These are phyloP conservation scores for Fusarium lyarnte DNA, from an alignment of 2,329 filamentous ascomycete species.

Conservation along the genomic window DNA sequence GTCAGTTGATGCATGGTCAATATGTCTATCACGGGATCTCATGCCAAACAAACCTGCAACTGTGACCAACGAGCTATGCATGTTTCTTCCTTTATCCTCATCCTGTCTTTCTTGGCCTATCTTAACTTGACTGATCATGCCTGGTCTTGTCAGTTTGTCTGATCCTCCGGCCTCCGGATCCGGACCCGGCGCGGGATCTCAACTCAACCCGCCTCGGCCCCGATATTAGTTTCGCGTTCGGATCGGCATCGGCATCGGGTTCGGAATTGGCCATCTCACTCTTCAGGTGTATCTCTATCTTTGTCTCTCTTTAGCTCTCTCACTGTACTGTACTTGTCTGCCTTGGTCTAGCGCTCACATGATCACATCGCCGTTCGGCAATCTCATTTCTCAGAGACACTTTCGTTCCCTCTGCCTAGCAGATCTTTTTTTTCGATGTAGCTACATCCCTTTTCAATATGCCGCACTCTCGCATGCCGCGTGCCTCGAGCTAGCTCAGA, in stretches of 20 bases:
- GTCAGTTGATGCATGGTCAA: neutral
- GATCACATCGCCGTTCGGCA: slow-evolving; percentile 11
- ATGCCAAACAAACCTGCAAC: neutral
- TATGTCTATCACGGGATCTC: neutral
- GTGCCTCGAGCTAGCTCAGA: neutral
- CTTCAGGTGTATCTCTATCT: neutral
- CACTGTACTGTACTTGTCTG: neutral
- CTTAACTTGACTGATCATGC: neutral
- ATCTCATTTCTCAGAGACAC: slow-evolving; percentile 8
- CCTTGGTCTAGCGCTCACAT: slow-evolving; percentile 9
- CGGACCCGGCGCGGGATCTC: slow-evolving; percentile 5
- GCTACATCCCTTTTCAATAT: neutral
- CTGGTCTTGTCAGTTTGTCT: neutral
- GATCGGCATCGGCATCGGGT: neutral
- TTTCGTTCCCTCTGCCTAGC: neutral
- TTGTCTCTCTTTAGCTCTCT: neutral
- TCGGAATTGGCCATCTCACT: neutral
- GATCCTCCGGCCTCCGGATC: slow-evolving; percentile 8
- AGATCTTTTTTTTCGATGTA: neutral
- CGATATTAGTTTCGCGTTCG: neutral
- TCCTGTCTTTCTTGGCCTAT: neutral
- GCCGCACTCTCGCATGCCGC: slow-evolving; percentile 3
- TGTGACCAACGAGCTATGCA: neutral
- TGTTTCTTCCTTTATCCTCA: neutral
- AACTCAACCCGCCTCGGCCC: slow-evolving; percentile 4